A percentile compares a stretch with the other conserved stretches of the same genome.
phyloP scores from a whole-genome alignment of 1,284 basidiomycete genomes.

The Anthracocystis panici-leucophaei region DNA sequence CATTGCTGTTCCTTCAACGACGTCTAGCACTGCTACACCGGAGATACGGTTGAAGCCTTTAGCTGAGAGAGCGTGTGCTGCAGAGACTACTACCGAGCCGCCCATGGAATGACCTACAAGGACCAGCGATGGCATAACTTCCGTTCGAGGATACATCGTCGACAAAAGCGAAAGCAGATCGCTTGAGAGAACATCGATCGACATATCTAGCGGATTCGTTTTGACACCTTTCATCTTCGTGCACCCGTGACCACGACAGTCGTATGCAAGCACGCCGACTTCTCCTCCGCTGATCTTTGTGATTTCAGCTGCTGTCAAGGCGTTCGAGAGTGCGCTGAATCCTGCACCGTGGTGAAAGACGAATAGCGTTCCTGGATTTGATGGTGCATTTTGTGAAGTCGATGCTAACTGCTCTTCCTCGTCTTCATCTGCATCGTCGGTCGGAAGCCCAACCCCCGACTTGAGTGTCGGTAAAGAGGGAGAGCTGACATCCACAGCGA shows the following conservation, averaged over 20 bases:
- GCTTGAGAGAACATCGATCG: slow-evolving; percentile 49
- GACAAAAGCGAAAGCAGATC: slow-evolving; percentile 51
- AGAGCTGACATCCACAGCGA: slow-evolving; percentile 16
- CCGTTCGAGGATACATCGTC: slow-evolving; percentile 45
- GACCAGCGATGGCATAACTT: slow-evolving; percentile 58
- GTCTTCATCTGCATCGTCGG: slow-evolving; percentile 62
- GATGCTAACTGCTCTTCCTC: slow-evolving; percentile 63
- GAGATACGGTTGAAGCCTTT: slow-evolving; percentile 71
- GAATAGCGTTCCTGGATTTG: slow-evolving; percentile 77
- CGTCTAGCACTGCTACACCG: slow-evolving; percentile 90
- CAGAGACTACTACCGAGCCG: slow-evolving; percentile 57
- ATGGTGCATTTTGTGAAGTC: slow-evolving; percentile 45
- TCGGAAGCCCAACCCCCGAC: slow-evolving; percentile 58
- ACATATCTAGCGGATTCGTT: slow-evolving; percentile 51
- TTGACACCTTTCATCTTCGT: slow-evolving; percentile 15
- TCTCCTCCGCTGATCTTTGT: slow-evolving; percentile 76
- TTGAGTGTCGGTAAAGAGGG: slow-evolving; percentile 19
- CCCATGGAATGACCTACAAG: slow-evolving; percentile 71
- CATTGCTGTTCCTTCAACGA: slow-evolving; percentile 96
- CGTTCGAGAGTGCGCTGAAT: slow-evolving; percentile 88
- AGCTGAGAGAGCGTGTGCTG: slow-evolving; percentile 47
- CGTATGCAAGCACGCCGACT: slow-evolving; percentile 84
- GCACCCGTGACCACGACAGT: slow-evolving; percentile 86
- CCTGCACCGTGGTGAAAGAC: slow-evolving; percentile 96
- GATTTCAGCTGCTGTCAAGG: slow-evolving; percentile 85